Base-by-base conservation (phyloP, 2,329 filamentous ascomycete species). In the Scedosporium aurantiacum region DNA sequence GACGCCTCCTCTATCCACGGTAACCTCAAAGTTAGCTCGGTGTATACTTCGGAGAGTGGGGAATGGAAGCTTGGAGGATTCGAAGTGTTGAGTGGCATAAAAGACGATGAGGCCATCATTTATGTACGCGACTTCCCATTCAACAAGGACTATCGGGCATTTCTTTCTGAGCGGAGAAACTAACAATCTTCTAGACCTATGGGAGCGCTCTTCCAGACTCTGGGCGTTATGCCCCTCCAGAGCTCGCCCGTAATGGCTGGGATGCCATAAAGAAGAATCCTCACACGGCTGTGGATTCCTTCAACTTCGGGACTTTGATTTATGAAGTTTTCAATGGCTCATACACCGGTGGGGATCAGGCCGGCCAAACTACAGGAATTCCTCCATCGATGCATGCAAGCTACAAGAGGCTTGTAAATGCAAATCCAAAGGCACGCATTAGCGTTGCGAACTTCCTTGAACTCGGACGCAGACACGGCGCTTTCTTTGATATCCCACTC, bases 1-100 rank as follows among this genome's bases (percentile, higher is more conserved):
- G 94, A 99, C 66, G 94, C 92, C 2, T 82, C 88, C 2, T 97
- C 92, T 0, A 89, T 99, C 59, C 94, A 99, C 69, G 94, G 92
- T 57, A 90, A 85, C 68, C 78, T 99, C 60, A 86, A 90, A 64
- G 88, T 90, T 21, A 89, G 89, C 0, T 96, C 93, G 0, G 81
- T 99, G 65, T 99, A 92, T 73, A 94, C 90, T 3, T 91, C 91
- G 63, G 93, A 97, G 71, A 97, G 94, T 70, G 94, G 94, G 62
- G 94, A 99, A 75, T 99, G 94, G 94, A 97, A 95, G 70, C 78
- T 99, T 1, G 92, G 89, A 21, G 94, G 94, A 0, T 96, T 99
- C 67, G 94, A 99, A 66, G 83, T 96, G 4, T 74, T 97, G 63
- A 97, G 92, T 75, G 97, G 89, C 43, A 87, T 97, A 76, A 97